Conservation (phyloP, 1,284 basidiomycete genomes). For the Apiotrichum domesticum region DNA sequence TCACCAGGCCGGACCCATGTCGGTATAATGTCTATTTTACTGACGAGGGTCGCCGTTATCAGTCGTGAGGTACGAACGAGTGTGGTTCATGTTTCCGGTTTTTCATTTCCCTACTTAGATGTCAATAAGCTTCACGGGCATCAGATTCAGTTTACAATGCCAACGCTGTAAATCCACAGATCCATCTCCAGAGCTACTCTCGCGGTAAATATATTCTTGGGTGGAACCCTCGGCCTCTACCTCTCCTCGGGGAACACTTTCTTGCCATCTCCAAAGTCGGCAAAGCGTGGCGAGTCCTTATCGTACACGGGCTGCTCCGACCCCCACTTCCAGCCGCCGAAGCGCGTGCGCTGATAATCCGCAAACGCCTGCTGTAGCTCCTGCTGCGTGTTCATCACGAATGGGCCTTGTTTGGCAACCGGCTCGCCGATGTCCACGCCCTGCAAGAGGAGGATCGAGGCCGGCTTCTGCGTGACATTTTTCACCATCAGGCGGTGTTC, state of each 20-base stretch:
- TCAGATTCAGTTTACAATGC: no score
- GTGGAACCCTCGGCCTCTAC: neutral
- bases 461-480: conserved; percentile 2
- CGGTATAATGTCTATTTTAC: no score
- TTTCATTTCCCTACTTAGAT: no score
- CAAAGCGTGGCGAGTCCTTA: conserved; percentile 8
- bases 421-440: conserved; percentile 15
- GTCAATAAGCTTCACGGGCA: no score
- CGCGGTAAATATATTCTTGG: no score
- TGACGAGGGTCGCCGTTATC: no score
- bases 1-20: no score
- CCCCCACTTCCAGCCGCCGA: conserved; percentile 11
- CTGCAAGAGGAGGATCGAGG: conserved; percentile 14
- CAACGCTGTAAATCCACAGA: no score
- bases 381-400: conserved; percentile 17
- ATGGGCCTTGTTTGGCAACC: conserved; percentile 14
- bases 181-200: no score
- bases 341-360: conserved; percentile 13
- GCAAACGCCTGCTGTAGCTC: conserved; percentile 12
- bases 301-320: conserved; percentile 4
- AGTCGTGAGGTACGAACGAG: no score
- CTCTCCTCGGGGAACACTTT: neutral
- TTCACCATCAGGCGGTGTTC: conserved; percentile 8
- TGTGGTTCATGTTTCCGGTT: no score
- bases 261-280: conserved; percentile 10